A percentile compares a stretch with the other conserved stretches of the same genome.
Conservation (phyloP, 306 rosid genomes). For the Benincasa hispida region DNA sequence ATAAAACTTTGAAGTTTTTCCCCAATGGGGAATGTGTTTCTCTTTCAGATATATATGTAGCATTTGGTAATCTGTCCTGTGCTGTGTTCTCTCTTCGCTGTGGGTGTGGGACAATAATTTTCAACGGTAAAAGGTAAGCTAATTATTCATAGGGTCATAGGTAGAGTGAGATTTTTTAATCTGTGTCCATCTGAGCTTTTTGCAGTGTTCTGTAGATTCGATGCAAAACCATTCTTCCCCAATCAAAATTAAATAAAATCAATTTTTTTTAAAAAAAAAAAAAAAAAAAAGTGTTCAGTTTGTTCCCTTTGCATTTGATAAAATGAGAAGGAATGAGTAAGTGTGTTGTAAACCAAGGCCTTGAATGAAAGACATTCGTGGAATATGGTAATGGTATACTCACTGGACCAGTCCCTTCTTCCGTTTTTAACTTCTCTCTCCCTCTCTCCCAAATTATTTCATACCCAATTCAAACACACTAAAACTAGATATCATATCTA, state of each 20-base stretch:
- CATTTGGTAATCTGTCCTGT: background rate
- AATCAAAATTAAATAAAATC: too few species aligned
- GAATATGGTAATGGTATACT: background rate
- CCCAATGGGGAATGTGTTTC: background rate
- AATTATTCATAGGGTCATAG: background rate
- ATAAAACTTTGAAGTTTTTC: background rate
- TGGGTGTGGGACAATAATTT: background rate
- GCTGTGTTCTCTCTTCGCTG: background rate
- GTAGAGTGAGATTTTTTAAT: background rate
- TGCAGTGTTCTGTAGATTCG: slow-evolving; percentile 34
- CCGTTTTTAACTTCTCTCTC: background rate
- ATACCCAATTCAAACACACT: too few species aligned
- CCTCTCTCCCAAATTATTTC: background rate
- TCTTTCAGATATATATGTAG: background rate
- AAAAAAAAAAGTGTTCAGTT: too few species aligned
- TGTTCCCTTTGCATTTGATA: background rate
- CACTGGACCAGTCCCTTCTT: background rate
- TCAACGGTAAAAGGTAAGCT: background rate
- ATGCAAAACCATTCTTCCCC: too few species aligned
- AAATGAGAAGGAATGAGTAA: background rate
- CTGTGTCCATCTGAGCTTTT: slow-evolving; percentile 17
- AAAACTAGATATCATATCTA: background rate
- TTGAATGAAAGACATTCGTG: background rate
- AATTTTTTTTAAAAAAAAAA: background rate
- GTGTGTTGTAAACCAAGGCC: background rate